Percentiles rank a stretch among this genome's conserved stretches.
Evolutionary conservation across 2,329 filamentous ascomycete species (phyloP).

Genomic region (Ophiocordyceps sinensis): DNA sequence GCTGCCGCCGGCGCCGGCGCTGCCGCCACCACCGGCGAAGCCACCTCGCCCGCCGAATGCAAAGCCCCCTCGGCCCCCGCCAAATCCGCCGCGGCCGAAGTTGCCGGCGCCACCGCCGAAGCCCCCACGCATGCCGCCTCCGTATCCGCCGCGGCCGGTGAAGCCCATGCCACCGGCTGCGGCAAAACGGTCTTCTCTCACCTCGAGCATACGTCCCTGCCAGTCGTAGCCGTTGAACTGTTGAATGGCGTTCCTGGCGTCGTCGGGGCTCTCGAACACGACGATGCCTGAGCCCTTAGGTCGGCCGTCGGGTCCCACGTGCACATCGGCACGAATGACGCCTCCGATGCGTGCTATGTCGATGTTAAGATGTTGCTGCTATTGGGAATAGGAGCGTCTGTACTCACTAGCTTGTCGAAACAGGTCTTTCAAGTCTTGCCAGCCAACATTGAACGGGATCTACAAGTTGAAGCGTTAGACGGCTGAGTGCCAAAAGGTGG

Average conservation of each 20-base stretch:
- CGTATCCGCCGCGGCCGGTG: conserved; percentile 43
- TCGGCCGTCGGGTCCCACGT: conserved; percentile 77
- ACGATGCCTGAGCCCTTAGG: conserved; percentile 97
- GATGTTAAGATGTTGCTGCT: not conserved
- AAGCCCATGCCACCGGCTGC: conserved; percentile 43
- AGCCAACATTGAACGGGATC: conserved; percentile 95
- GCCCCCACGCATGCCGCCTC: conserved; percentile 42
- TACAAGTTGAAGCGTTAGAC: conserved; percentile 23
- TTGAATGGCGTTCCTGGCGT: conserved; percentile 88
- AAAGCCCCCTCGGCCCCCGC: conserved; percentile 20
- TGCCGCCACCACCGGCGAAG: conserved; percentile 21
- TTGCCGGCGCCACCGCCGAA: conserved; percentile 37
- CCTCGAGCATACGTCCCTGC: conserved; percentile 86
- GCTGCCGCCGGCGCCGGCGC: conserved; percentile 20
- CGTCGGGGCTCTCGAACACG: conserved; percentile 86
- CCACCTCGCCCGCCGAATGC: conserved; percentile 36
- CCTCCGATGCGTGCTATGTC: conserved; percentile 45
- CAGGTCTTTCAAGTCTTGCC: conserved; percentile 97
- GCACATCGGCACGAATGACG: conserved; percentile 90
- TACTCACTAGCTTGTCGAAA: conserved; percentile 93
- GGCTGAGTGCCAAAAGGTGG: not conserved
- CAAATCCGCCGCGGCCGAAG: conserved; percentile 32
- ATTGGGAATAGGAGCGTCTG: conserved; percentile 3
- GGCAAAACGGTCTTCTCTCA: conserved; percentile 91
- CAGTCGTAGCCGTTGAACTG: conserved; percentile 99